Conservation (phyloP, 805 yeast genomes). For the Candida piceae region DNA sequence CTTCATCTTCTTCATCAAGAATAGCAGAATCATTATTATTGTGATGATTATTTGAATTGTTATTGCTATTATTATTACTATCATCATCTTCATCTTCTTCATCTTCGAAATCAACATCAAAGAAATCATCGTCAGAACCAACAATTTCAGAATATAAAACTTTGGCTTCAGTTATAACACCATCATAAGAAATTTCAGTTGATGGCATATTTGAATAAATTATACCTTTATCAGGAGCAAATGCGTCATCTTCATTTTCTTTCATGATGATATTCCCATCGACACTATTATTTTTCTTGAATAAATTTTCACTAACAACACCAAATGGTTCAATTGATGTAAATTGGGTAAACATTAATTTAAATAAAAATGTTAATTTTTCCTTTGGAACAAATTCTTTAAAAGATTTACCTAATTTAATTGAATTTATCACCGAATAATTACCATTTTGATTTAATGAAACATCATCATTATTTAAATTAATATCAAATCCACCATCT, state of each 20-base stretch:
- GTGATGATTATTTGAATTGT: neutral
- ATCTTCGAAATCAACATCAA: constrained; percentile 94
- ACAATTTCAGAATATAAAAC: constrained; percentile 71
- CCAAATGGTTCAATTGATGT: constrained; percentile 54
- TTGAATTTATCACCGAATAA: constrained; percentile 67
- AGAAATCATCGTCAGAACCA: constrained; percentile 93
- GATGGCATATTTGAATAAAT: constrained; percentile 63
- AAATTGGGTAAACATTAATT: constrained; percentile 56
- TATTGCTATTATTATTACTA: neutral
- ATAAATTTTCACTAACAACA: constrained; percentile 39
- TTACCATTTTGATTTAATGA: constrained; percentile 49
- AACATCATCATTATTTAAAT: constrained; percentile 49
- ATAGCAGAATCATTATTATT: constrained; percentile 28
- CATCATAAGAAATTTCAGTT: constrained; percentile 86
- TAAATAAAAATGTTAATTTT: constrained; percentile 55
- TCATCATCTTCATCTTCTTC: constrained; percentile 58
- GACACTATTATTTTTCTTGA: no score
- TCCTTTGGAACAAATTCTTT: constrained; percentile 81
- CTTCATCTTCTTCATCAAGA: constrained; percentile 34
- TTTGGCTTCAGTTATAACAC: constrained; percentile 77
- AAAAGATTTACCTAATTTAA: constrained; percentile 79
- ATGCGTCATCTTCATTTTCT: constrained; percentile 14
- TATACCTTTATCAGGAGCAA: constrained; percentile 43
- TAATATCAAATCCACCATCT: constrained; percentile 49
- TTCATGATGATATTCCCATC: neutral